These are phyloP conservation scores for Neofusicoccum ribis DNA, from an alignment of 2,329 filamentous ascomycete species.

Conservation along the genomic window DNA sequence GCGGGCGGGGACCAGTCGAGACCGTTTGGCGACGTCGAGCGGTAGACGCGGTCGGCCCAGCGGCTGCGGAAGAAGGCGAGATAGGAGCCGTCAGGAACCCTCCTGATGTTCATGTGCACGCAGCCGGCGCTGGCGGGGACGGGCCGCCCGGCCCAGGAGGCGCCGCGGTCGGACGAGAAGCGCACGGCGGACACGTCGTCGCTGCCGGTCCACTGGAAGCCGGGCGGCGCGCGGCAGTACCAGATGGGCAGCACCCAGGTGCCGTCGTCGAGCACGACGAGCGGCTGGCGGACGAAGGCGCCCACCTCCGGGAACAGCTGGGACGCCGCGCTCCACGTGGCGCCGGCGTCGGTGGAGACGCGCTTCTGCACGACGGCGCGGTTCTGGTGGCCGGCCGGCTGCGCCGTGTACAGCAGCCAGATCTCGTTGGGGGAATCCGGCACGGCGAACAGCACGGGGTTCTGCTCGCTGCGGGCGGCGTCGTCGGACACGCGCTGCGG, in stretches of 20 bases:
- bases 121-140: conserved; percentile 41
- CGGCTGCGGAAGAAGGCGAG: conserved; percentile 46
- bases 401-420: conserved; percentile 49
- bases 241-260: conserved; percentile 48
- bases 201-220: conserved; percentile 47
- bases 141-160: conserved; percentile 42
- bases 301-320: conserved; percentile 40
- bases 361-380: conserved; percentile 42
- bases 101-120: conserved; percentile 49
- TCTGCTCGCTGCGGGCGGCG: conserved; percentile 46
- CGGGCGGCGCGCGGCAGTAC: conserved; percentile 43
- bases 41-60: conserved; percentile 48
- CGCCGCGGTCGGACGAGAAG: conserved; percentile 40
- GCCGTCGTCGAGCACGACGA: conserved; percentile 38
- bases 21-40: conserved; percentile 43
- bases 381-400: conserved; percentile 48
- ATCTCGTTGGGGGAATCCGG: conserved; percentile 34
- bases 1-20: conserved; percentile 41
- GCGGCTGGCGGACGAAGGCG: conserved; percentile 45
- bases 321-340: conserved; percentile 38
- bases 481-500: conserved; percentile 43
- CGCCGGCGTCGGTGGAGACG: conserved; percentile 38
- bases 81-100: conserved; percentile 31
- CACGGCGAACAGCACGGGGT: conserved; percentile 45
- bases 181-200: conserved; percentile 46